Evolutionary conservation across 768 basidiomycete genomes (phyloP), one percentile per base, ranked within the genome.

Genomic region (Suillus hirtellus): DNA sequence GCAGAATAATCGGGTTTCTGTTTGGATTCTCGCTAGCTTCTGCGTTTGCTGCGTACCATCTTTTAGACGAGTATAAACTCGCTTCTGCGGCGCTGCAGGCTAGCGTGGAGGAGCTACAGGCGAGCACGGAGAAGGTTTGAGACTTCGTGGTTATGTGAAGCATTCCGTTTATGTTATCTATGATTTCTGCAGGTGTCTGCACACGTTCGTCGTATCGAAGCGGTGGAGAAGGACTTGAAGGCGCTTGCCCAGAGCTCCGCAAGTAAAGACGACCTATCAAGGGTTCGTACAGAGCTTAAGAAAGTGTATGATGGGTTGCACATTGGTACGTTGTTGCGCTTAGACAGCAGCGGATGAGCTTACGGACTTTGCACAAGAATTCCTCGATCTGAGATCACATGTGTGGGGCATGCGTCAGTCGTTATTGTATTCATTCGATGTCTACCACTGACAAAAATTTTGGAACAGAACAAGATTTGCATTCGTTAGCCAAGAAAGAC

Each of bases 21-120:
- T 86, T 95, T 68, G 95, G 94, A 1, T 96, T 96, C 79, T 95
- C 95, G 6, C 76, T 95, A 42, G 93, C 94, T 1, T 93, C 94
- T 1, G 89, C 91, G 0, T 85, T 88, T 69, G 92, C 93, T 47
- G 89, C 93, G 34, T 96, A 95, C 74, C 87, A 92, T 73, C 81
- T 97, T 21, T 77, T 96, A 54, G 93, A 96, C 66, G 95, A 96
- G 78, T 95, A 95, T 76, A 92, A 93, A 75, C 79, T 83, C 49
- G 94, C 95, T 37, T 94, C 93, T 4, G 88, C 90, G n/a, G 85
- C 92, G 35, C 77, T 97, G 58, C 90, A 95, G 75, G 86, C 89
- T 24, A 95, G 93, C 72, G 91, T 96, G 17, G 89, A 93, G 68
- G 92, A 95, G 68, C 78, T 97, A 62, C 89, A 93, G 75, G 77